phyloP scores from a whole-genome alignment of 306 rosid genomes.

The Ormosia emarginata region DNA sequence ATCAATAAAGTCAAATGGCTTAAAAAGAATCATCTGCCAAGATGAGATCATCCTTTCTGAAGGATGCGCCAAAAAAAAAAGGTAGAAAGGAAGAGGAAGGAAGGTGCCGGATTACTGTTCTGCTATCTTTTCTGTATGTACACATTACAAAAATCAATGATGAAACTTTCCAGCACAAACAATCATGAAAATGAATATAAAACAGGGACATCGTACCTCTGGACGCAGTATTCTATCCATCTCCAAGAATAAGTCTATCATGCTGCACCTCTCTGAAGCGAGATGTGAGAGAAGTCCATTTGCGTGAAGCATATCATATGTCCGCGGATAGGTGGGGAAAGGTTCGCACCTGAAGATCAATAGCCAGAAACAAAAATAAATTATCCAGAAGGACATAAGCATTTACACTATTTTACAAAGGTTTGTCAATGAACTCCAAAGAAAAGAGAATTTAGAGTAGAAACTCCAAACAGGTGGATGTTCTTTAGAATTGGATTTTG shows the following conservation, averaged over 20 bases:
- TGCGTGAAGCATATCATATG: conserved; percentile 92
- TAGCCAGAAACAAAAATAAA: conserved; percentile 21
- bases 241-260: conserved; percentile 78
- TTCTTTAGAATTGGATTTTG: conserved; percentile 7
- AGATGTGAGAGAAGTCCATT: conserved; percentile 78
- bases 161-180: background rate
- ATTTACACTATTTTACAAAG: background rate
- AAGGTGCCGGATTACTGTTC: conserved; percentile 14
- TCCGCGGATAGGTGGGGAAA: conserved; percentile 94
- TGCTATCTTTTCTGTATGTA: background rate
- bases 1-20: conserved; percentile 8
- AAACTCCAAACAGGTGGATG: background rate
- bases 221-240: conserved; percentile 98
- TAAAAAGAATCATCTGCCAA: background rate
- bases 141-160: background rate
- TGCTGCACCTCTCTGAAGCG: conserved; percentile 67
- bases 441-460: background rate
- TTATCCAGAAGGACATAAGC: conserved; percentile 1
- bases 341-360: conserved; percentile 86
- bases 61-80: background rate
- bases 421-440: background rate
- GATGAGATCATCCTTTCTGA: conserved; percentile 2
- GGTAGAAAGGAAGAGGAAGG: conserved; percentile 9
- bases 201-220: conserved; percentile 52
- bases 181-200: conserved; percentile 11